phyloP scores from a whole-genome alignment of 2,329 filamentous ascomycete genomes.

The Tricladium varicosporioides region DNA sequence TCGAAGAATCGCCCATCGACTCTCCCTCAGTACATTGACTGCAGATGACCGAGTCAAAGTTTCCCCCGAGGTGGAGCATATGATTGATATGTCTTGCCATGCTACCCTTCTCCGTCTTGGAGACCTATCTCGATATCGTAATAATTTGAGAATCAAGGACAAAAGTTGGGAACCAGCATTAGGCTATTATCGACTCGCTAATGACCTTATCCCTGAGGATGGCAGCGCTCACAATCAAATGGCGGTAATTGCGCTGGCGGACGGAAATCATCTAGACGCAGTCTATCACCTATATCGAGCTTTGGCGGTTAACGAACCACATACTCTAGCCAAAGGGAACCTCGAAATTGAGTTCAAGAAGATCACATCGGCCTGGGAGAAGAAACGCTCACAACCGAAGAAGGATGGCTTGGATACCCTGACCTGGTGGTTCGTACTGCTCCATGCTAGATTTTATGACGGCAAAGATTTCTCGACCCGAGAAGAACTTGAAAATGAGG shows the following conservation, averaged over 20 bases:
- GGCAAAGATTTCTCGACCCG: slow-evolving; percentile 73
- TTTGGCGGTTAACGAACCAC: slow-evolving; percentile 69
- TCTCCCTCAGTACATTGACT: slow-evolving; percentile 27
- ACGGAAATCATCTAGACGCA: slow-evolving; percentile 76
- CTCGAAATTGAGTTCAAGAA: slow-evolving; percentile 77
- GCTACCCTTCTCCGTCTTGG: slow-evolving; percentile 82
- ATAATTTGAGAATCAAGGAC: slow-evolving; percentile 65
- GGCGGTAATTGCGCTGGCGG: slow-evolving; percentile 77
- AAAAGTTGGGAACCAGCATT: slow-evolving; percentile 77
- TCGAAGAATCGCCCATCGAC: slow-evolving; percentile 31
- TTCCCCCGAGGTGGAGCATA: slow-evolving; percentile 29
- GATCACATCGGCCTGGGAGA: slow-evolving; percentile 55
- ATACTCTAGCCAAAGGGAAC: slow-evolving; percentile 72
- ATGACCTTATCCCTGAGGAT: slow-evolving; percentile 72
- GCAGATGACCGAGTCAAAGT: slow-evolving; percentile 26
- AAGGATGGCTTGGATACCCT: slow-evolving; percentile 51
- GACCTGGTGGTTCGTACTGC: slow-evolving; percentile 76
- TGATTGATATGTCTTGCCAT: slow-evolving; percentile 73
- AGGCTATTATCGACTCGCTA: slow-evolving; percentile 81
- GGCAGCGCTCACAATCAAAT: slow-evolving; percentile 88
- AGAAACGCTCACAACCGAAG: slow-evolving; percentile 30
- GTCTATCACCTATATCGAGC: slow-evolving; percentile 90
- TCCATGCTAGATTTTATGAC: slow-evolving; percentile 82
- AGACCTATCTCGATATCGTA: slow-evolving; percentile 84
- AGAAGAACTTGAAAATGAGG: slow-evolving; percentile 80